A percentile compares a stretch with the other conserved stretches of the same genome.
These are phyloP conservation scores for Phalaenopsis equestris DNA, from an alignment of 106 monocot genomes.

Conservation along the genomic window DNA sequence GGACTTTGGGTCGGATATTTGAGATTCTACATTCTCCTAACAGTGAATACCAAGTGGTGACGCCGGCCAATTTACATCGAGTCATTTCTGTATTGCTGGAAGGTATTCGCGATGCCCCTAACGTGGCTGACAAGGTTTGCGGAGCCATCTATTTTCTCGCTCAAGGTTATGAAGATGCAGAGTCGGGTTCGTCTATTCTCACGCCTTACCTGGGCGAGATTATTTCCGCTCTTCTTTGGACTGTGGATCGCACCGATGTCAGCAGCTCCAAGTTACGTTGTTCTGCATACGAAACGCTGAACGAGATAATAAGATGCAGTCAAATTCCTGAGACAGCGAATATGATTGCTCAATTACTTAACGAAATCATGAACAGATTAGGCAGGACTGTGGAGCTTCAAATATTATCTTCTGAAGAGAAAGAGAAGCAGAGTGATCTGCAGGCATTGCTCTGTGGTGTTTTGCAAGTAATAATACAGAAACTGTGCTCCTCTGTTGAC, in stretches of 20 bases:
- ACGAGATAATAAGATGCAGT: constrained; percentile 23
- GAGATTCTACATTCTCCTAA: constrained; percentile 21
- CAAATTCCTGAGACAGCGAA: constrained; percentile 19
- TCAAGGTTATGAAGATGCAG: constrained; percentile 20
- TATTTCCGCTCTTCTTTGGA: constrained; percentile 16
- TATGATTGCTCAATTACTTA: constrained; percentile 11
- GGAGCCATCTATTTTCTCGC: constrained; percentile 22
- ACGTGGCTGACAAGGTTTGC: constrained; percentile 25
- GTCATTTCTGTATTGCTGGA: constrained; percentile 21
- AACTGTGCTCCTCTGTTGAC: constrained; percentile 12
- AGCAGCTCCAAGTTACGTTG: constrained; percentile 8
- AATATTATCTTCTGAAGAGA: constrained; percentile 16
- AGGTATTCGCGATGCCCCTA: constrained; percentile 14
- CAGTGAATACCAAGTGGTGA: constrained; percentile 11
- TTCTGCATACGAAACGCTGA: constrained; percentile 24
- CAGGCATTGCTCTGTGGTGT: constrained; percentile 22
- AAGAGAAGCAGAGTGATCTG: constrained; percentile 25
- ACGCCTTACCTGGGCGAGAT: constrained; percentile 16
- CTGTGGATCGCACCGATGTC: constrained; percentile 13
- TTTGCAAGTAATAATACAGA: constrained; percentile 27
- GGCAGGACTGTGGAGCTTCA: constrained; percentile 14
- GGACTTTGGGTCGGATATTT: constrained; percentile 28
- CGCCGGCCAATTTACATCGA: constrained; percentile 7
- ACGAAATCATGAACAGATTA: constrained; percentile 14
- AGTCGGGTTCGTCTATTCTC: constrained; percentile 5